phyloP scores from a whole-genome alignment of 129 eudicot genomes.

The Chrysanthemum makinoi region DNA sequence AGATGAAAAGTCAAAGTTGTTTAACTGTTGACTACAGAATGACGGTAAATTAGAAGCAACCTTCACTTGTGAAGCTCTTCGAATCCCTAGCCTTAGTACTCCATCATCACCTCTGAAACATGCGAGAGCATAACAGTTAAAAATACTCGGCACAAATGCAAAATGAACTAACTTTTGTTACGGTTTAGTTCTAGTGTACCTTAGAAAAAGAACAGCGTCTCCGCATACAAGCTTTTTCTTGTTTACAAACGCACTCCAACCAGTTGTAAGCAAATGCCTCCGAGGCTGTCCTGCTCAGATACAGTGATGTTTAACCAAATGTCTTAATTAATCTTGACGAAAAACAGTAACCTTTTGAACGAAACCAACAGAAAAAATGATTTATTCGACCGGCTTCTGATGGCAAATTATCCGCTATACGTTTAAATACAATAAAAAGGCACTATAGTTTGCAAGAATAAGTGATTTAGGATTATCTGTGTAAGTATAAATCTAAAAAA shows the following conservation, averaged over 20 bases:
- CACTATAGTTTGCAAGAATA: not conserved
- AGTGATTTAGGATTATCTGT: not conserved
- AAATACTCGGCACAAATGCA: not conserved
- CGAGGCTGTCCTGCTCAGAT: conserved; percentile 84
- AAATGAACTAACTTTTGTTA: too few relatives aligned
- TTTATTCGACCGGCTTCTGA: not conserved
- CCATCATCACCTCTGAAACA: conserved; percentile 79
- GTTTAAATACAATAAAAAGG: not conserved
- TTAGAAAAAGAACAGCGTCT: conserved; percentile 94
- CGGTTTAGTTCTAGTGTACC: conserved; percentile 37
- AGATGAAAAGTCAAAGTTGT: conserved; percentile 36
- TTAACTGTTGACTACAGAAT: conserved; percentile 37
- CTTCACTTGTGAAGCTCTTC: conserved; percentile 71
- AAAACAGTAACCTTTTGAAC: not conserved
- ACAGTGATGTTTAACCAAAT: not conserved
- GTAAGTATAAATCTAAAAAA: not conserved
- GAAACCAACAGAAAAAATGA: not conserved
- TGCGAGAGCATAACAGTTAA: not conserved
- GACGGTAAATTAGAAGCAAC: conserved; percentile 34
- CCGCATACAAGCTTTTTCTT: conserved; percentile 97
- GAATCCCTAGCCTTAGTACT: conserved; percentile 84
- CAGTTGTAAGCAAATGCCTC: conserved; percentile 93
- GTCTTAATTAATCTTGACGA: not conserved
- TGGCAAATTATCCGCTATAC: too few relatives aligned
- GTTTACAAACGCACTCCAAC: conserved; percentile 96